Evolutionary conservation across 2,329 filamentous ascomycete genomes (phyloP).

Genomic region (Cercospora zeina): DNA sequence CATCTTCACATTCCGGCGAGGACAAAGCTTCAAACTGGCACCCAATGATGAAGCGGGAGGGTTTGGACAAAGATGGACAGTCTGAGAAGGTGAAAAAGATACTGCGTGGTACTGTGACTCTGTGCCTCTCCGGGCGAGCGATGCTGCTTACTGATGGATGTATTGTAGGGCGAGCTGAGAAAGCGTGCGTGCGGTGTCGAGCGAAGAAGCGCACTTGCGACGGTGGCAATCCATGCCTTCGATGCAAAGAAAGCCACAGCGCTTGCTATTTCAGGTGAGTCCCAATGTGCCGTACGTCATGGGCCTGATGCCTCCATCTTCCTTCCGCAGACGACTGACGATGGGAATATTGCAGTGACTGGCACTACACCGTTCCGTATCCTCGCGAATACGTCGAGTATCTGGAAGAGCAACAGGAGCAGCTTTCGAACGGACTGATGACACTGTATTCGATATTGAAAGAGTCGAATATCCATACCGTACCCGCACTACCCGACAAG

Average conservation of each 20-base stretch:
- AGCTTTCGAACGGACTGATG: constrained; percentile 26
- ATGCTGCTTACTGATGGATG: not conserved
- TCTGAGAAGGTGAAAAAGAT: constrained; percentile 29
- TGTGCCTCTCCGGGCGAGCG: not conserved
- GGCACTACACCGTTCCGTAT: constrained; percentile 30
- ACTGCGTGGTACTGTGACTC: constrained; percentile 13
- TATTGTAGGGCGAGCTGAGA: constrained; percentile 21
- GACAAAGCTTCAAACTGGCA: not conserved
- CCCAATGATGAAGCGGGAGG: constrained; percentile 25
- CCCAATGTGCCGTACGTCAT: not conserved
- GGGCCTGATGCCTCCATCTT: not conserved
- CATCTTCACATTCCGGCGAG: not conserved
- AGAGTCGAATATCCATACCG: constrained; percentile 27
- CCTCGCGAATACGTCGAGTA: constrained; percentile 31
- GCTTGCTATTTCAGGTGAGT: constrained; percentile 31
- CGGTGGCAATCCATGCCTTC: constrained; percentile 27
- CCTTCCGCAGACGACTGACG: constrained; percentile 1
- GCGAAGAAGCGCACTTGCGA: constrained; percentile 31
- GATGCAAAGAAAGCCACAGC: constrained; percentile 29
- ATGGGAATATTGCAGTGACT: constrained; percentile 21
- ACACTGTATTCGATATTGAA: constrained; percentile 29
- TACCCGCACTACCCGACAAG: constrained; percentile 26
- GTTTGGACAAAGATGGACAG: constrained; percentile 21
- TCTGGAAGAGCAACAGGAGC: constrained; percentile 29
- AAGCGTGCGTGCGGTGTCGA: constrained; percentile 31